These are phyloP conservation scores for Camellia lanceoleosa DNA, from an alignment of 148 eudicot species.

Conservation along the genomic window DNA sequence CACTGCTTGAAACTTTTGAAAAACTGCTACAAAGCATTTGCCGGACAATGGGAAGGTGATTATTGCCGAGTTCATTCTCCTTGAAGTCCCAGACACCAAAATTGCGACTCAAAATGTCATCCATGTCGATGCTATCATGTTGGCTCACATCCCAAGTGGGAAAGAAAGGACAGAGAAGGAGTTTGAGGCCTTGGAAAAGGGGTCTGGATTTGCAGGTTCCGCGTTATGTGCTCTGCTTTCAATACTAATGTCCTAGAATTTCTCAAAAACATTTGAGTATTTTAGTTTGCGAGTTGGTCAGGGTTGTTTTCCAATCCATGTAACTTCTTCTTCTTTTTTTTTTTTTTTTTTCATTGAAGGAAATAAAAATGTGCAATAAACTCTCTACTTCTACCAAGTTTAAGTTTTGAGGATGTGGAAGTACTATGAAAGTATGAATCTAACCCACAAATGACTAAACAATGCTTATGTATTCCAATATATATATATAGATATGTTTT, in stretches of 20 bases:
- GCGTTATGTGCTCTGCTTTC: slow-evolving; percentile 50
- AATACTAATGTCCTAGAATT: slow-evolving; percentile 77
- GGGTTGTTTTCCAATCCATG: background rate
- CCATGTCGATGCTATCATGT: slow-evolving; percentile 74
- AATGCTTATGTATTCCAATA: too few relatives aligned
- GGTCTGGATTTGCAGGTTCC: slow-evolving; percentile 62
- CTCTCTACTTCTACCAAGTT: too few relatives aligned
- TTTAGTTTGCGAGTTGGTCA: background rate
- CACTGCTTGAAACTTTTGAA: slow-evolving; percentile 74
- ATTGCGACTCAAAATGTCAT: slow-evolving; percentile 53
- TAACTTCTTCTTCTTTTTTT: too few relatives aligned
- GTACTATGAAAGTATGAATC: too few relatives aligned
- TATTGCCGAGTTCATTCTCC: slow-evolving; percentile 65
- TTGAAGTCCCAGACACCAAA: slow-evolving; percentile 57
- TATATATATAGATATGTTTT: too few relatives aligned
- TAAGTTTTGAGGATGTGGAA: too few relatives aligned
- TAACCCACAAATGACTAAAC: too few relatives aligned
- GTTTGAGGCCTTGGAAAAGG: slow-evolving; percentile 65
- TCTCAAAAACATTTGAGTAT: slow-evolving; percentile 30
- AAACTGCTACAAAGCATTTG: slow-evolving; percentile 63
- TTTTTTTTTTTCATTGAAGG: background rate
- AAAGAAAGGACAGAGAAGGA: slow-evolving; percentile 86
- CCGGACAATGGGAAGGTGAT: slow-evolving; percentile 85
- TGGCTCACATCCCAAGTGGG: slow-evolving; percentile 82
- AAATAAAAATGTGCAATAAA: background rate